phyloP scores from a whole-genome alignment of 768 basidiomycete species.

The Tricholoma bakamatsutake region DNA sequence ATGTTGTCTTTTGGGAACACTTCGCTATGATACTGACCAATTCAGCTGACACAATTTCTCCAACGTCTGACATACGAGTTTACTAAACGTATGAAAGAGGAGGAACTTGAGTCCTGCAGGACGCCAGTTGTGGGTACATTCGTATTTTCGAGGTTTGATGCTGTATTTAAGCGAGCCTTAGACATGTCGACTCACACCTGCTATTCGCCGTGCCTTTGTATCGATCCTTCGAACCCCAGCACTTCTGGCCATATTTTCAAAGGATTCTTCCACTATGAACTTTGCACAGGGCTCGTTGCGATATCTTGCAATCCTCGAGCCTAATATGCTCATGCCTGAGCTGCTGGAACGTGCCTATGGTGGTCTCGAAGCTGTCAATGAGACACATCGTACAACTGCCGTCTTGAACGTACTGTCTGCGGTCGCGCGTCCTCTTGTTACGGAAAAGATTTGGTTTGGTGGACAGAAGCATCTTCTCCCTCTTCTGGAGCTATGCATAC shows the following conservation, averaged over 20 bases:
- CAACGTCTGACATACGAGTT: conserved; percentile 74
- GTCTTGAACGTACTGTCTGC: conserved; percentile 80
- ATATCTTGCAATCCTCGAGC: conserved; percentile 73
- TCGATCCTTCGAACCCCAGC: conserved; percentile 78
- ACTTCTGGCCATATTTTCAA: conserved; percentile 86
- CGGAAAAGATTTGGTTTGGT: conserved; percentile 72
- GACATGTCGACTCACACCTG: conserved; percentile 73
- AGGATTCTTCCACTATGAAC: conserved; percentile 75
- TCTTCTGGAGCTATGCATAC: conserved; percentile 81
- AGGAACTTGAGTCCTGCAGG: conserved; percentile 69
- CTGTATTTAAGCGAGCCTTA: conserved; percentile 18
- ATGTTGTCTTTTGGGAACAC: background rate
- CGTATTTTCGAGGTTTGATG: background rate
- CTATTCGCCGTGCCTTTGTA: conserved; percentile 81
- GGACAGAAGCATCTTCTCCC: conserved; percentile 89
- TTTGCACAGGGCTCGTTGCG: conserved; percentile 78
- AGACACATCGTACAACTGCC: conserved; percentile 92
- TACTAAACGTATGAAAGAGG: conserved; percentile 71
- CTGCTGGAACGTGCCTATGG: conserved; percentile 87
- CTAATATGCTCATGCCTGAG: conserved; percentile 82
- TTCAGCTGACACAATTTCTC: conserved; percentile 61
- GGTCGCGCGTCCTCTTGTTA: conserved; percentile 69
- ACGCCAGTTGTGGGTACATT: conserved; percentile 57
- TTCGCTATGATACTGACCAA: conserved; percentile 3
- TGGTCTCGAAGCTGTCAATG: conserved; percentile 89